Evolutionary conservation across 495 filamentous ascomycete genomes (phyloP).

Genomic region (Hypoxylon fragiforme): DNA sequence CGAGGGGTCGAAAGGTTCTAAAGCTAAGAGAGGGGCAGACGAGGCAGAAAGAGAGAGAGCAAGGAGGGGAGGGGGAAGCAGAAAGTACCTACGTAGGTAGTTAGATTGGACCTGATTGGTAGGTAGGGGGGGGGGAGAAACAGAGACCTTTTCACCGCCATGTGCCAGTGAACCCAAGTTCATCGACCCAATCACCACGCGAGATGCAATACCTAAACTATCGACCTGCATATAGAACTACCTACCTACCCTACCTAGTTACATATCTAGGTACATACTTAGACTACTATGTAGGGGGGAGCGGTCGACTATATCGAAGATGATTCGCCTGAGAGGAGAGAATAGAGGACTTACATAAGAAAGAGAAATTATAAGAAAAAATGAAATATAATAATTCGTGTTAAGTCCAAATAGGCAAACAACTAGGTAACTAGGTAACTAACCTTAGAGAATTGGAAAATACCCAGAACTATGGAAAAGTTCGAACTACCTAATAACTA

Average conservation of each 20-base stretch:
- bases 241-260: no score
- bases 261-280: no score
- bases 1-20: neutral
- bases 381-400: slow-evolving; percentile 16
- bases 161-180: slow-evolving; percentile 32
- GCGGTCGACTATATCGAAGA: slow-evolving; percentile 7
- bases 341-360: slow-evolving; percentile 2
- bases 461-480: no score
- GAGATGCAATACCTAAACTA: slow-evolving; percentile 30
- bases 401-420: no score
- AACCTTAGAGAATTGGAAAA: no score
- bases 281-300: slow-evolving; percentile 13
- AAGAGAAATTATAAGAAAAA: slow-evolving; percentile 11
- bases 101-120: no score
- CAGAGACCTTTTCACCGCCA: slow-evolving; percentile 36
- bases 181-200: slow-evolving; percentile 37
- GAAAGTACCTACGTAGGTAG: no score
- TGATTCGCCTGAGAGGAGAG: slow-evolving; percentile 26
- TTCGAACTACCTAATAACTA: no score
- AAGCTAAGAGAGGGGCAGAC: neutral
- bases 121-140: no score
- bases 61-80: neutral
- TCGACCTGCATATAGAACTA: slow-evolving; percentile 32
- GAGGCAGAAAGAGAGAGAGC: neutral
- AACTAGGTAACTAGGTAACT: no score